Conservation (phyloP, 2,329 filamentous ascomycete genomes). For the Pezicula radicicola region DNA sequence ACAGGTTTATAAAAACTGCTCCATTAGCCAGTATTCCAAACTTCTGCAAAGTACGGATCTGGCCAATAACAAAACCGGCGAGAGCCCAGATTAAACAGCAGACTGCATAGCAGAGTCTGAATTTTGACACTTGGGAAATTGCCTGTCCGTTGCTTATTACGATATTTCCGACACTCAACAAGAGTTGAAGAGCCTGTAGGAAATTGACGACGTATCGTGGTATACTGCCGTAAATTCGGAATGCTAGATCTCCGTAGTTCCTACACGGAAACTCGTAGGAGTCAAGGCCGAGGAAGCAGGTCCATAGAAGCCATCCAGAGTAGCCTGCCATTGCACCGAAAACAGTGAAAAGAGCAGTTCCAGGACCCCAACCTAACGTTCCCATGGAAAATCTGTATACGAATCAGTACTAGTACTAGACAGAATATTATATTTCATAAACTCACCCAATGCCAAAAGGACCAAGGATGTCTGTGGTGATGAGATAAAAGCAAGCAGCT, state of each 20-base stretch:
- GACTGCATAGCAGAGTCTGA: constrained; percentile 19
- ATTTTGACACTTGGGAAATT: constrained; percentile 16
- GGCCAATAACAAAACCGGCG: constrained; percentile 23
- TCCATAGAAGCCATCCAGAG: constrained; percentile 10
- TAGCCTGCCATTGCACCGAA: constrained; percentile 16
- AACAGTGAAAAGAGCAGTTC: no score
- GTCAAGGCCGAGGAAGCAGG: constrained; percentile 15
- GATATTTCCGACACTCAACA: constrained; percentile 15
- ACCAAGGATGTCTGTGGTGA: constrained; percentile 22
- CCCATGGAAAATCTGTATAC: no score
- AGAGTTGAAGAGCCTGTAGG: constrained; percentile 11
- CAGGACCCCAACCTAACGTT: no score
- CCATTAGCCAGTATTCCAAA: constrained; percentile 25
- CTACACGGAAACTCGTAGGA: constrained; percentile 16
- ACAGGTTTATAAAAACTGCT: constrained; percentile 26
- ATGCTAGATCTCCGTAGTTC: constrained; percentile 20
- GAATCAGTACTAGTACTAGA: no score
- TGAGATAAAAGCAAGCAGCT: constrained; percentile 19
- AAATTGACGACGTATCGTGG: constrained; percentile 17
- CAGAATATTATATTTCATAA: no score
- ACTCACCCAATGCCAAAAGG: constrained; percentile 17
- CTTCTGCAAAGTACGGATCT: constrained; percentile 26
- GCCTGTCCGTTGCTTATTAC: constrained; percentile 18
- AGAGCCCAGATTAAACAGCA: constrained; percentile 24
- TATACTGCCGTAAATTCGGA: constrained; percentile 14